Percentiles rank a stretch among this genome's conserved stretches.
Evolutionary conservation across 139 green algal species (phyloP).

Genomic region (Dunaliella primolecta): DNA sequence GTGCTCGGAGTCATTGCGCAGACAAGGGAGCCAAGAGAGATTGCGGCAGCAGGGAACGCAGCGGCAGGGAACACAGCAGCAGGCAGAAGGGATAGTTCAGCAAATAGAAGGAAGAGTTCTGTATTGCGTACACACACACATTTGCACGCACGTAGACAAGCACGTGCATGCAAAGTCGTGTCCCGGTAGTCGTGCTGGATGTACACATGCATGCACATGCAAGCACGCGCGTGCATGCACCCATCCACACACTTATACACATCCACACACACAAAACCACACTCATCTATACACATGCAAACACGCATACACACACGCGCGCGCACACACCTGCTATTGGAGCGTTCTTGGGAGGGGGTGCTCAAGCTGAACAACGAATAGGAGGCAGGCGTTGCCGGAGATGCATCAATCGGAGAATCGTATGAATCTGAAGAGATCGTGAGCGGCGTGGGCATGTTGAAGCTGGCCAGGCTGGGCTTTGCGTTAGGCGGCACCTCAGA

Average conservation of each 20-base stretch:
- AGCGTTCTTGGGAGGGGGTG: neutral
- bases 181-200: neutral
- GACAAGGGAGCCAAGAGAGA: neutral
- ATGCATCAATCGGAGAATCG: neutral
- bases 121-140: conserved; percentile 2
- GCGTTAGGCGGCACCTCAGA: neutral
- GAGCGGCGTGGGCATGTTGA: neutral
- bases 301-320: neutral
- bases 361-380: neutral
- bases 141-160: neutral
- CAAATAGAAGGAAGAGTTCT: neutral
- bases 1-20: neutral
- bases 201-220: neutral
- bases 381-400: neutral
- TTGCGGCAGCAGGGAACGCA: neutral
- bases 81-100: neutral
- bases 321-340: neutral
- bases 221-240: too few species aligned
- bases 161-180: neutral
- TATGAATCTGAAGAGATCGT: neutral
- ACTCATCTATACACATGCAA: neutral
- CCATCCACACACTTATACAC: neutral
- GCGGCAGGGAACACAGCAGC: neutral
- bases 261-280: neutral
- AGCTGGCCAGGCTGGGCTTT: neutral